Evolutionary conservation across 257 asterid genomes (phyloP), one percentile per base, ranked within the genome.

Genomic region (Osmanthus fragrans): DNA sequence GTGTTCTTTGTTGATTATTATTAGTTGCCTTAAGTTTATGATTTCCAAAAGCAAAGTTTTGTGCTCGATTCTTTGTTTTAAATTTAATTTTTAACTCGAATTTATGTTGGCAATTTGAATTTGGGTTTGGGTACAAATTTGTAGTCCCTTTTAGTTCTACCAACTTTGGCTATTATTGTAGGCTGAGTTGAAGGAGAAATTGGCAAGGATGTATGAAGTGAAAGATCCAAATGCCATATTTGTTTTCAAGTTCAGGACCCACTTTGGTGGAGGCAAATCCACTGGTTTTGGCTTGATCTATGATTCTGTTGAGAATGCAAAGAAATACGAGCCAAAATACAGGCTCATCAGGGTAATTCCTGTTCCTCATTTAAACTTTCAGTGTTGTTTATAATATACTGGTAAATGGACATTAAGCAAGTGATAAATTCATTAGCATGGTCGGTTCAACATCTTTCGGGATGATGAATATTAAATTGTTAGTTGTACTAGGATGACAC

Each of bases 321-420:
- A 92, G 92, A 94, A 92, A 72, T 94, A 51, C 23, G 98, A 94
- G 83, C 98, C 97, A 1, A 94, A 92, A 82, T 92, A 94, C 86
- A 86, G 98, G 67, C 95, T 94, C 15, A 92, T 92, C 75, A 88
- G 98, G 96, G 97, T 92, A 90, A 82, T 40, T 76, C 13, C 0
- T 58, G 32, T 58, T 1, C 10, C 18, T 58, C 54, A 11, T 30
- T 77, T 37, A 16, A 13, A 16, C 67, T 45, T 0, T 9, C 18
- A 9, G 0, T 63, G 30, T 79, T 23, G 36, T 10, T 69, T 23
- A 12, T 39, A 71, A 39, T 71, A 5, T 56, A 3, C 5, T 70
- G 3, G 34, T 0, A 79, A 66, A 9, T 0, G 21, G 34, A 4
- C 29, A 30, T 67, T 47, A 1, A 27, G 21, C 5, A 11, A 12